Percentiles rank a stretch among this genome's conserved stretches.
Conservation (phyloP, 2,329 filamentous ascomycete genomes). For the Lojkania enalia region DNA sequence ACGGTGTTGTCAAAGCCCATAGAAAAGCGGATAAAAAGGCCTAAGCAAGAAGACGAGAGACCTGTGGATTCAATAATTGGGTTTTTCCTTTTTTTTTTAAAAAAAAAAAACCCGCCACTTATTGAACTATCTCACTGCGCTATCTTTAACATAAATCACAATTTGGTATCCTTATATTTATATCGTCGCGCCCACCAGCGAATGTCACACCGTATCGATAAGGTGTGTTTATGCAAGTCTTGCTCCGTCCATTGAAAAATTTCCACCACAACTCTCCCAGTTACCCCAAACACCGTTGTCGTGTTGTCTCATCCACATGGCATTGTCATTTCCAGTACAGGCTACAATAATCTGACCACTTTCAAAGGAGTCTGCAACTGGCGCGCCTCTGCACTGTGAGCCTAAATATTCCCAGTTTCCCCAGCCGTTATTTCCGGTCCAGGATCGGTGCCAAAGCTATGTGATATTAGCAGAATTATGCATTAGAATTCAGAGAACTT, state of each 20-base stretch:
- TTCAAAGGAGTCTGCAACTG: conserved; percentile 1
- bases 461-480: neutral
- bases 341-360: conserved; percentile 1
- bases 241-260: conserved; percentile 1
- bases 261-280: conserved; percentile 5
- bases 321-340: conserved; percentile 1
- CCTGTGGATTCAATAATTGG: too few species aligned
- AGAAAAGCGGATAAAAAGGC: too few species aligned
- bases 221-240: neutral
- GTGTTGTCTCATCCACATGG: conserved; percentile 1
- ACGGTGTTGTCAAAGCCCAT: too few species aligned
- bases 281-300: conserved; percentile 1
- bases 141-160: too few species aligned
- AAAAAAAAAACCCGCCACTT: too few species aligned
- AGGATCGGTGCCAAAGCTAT: conserved; percentile 5
- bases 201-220: too few species aligned
- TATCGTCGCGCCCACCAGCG: too few species aligned
- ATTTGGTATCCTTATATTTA: too few species aligned
- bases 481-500: too few species aligned
- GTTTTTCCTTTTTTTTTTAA: too few species aligned
- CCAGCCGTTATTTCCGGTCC: conserved; percentile 2
- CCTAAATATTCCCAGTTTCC: conserved; percentile 3
- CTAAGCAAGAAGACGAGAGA: too few species aligned
- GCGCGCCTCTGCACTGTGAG: neutral
- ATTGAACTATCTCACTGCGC: too few species aligned